Conservation (phyloP, 176 grass and related monocot species). For the Bolboschoenus planiculmis region DNA sequence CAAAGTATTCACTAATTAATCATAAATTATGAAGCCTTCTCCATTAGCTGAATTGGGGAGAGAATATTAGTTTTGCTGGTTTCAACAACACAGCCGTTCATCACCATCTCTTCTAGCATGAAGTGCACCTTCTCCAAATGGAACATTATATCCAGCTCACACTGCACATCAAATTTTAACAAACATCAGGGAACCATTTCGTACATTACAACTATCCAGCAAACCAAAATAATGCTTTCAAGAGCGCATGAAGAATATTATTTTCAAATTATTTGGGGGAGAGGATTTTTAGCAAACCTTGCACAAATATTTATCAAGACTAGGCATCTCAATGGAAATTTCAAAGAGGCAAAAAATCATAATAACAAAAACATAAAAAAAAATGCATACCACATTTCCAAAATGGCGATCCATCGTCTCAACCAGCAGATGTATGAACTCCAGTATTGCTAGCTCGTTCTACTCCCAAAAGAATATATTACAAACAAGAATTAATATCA, state of each 20-base stretch:
- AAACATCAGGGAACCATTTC: not conserved
- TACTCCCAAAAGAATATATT: constrained; percentile 21
- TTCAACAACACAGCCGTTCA: constrained; percentile 97
- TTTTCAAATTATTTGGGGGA: too few relatives aligned
- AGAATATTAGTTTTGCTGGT: constrained; percentile 94
- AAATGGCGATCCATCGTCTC: constrained; percentile 97
- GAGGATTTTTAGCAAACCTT: not conserved
- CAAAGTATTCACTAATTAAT: not conserved
- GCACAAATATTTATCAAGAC: not conserved
- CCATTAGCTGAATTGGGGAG: constrained; percentile 79
- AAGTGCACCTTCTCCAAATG: constrained; percentile 97
- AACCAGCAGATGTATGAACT: constrained; percentile 97
- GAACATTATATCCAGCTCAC: constrained; percentile 96
- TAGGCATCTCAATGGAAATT: not conserved
- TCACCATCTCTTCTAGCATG: constrained; percentile 99
- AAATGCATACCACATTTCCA: constrained; percentile 71
- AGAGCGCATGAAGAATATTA: too few relatives aligned
- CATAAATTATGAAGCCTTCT: constrained; percentile 60
- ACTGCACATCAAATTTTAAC: constrained; percentile 23
- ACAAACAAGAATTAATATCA: not conserved
- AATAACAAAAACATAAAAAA: not conserved
- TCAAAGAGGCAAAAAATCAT: not conserved
- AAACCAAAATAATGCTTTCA: not conserved
- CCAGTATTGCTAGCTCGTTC: constrained; percentile 92
- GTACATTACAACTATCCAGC: not conserved